Evolutionary conservation across 1,139 yeast species (phyloP).

Genomic region (Saccharomyces pastorianus): DNA sequence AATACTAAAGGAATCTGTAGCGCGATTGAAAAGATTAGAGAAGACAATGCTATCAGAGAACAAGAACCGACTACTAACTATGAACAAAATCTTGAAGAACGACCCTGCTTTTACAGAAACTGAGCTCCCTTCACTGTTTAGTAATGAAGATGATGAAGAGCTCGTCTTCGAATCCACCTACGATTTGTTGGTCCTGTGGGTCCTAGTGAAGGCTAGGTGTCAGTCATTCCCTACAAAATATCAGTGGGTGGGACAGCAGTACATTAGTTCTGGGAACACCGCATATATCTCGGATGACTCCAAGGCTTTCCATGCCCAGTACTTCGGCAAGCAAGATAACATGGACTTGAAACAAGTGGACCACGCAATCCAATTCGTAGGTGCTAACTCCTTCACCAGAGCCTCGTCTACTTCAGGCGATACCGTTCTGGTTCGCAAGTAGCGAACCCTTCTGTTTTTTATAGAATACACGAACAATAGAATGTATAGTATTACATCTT

Average conservation of each 20-base stretch:
- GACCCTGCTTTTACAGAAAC: constrained; percentile 18
- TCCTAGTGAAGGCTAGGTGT: constrained; percentile 14
- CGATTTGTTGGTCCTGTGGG: constrained; percentile 23
- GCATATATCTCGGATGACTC: constrained; percentile 5
- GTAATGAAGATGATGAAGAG: constrained; percentile 10
- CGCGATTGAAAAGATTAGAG: constrained; percentile 19
- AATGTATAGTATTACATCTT: neutral
- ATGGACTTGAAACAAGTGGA: constrained; percentile 9
- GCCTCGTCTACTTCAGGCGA: neutral
- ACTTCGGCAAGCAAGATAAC: neutral
- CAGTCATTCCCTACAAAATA: constrained; percentile 13
- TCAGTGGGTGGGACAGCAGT: constrained; percentile 15
- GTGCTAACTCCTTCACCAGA: constrained; percentile 18
- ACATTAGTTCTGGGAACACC: neutral
- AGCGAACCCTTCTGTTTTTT: too few species aligned
- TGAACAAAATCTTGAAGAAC: constrained; percentile 20
- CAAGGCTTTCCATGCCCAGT: constrained; percentile 3
- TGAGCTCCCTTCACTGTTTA: constrained; percentile 14
- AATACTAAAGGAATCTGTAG: constrained; percentile 17
- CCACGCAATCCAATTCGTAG: constrained; percentile 13
- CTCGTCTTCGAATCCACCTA: constrained; percentile 17
- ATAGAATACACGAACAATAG: neutral
- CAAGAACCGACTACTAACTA: constrained; percentile 18
- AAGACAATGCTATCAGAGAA: constrained; percentile 15
- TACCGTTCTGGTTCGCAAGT: neutral